A percentile compares a stretch with the other conserved stretches of the same genome.
Conservation (phyloP, 495 filamentous ascomycete species). For the Evernia prunastri region DNA sequence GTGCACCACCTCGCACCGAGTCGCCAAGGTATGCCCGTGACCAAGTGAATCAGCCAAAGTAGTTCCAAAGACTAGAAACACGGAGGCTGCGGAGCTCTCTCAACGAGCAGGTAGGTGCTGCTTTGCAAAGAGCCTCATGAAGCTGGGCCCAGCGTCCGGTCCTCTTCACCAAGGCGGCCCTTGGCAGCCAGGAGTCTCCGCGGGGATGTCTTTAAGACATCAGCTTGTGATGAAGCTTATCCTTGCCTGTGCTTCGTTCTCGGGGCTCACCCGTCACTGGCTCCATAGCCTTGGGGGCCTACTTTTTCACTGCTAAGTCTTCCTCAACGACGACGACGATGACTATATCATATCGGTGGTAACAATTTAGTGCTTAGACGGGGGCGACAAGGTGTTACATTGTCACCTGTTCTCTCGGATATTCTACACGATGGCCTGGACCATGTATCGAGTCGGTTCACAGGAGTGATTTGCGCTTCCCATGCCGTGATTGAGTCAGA, state of each 20-base stretch:
- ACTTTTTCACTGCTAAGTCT: slow-evolving; percentile 70
- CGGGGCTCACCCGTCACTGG: slow-evolving; percentile 49
- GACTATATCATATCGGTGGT: slow-evolving; percentile 56
- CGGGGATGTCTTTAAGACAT: no score
- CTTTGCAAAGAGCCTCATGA: no score
- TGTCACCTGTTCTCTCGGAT: slow-evolving; percentile 58
- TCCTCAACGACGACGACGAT: slow-evolving; percentile 57
- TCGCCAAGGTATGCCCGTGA: no score
- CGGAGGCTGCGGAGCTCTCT: no score
- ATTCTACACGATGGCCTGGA: slow-evolving; percentile 88
- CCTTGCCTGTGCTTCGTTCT: slow-evolving; percentile 43
- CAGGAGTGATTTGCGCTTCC: slow-evolving; percentile 51
- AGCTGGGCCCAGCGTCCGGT: no score
- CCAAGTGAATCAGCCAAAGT: no score
- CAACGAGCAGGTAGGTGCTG: no score
- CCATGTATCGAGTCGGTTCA: slow-evolving; percentile 73
- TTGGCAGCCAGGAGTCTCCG: no score
- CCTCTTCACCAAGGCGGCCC: no score
- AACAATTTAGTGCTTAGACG: slow-evolving; percentile 52
- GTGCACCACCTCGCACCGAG: no score
- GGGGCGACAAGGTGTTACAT: slow-evolving; percentile 42
- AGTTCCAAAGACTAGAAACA: no score
- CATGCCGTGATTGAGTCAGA: slow-evolving; percentile 43
- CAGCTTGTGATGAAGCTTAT: no score
- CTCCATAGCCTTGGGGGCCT: slow-evolving; percentile 62